Base-by-base conservation (phyloP, 495 filamentous ascomycete species). In the Delitschia confertaspora region DNA sequence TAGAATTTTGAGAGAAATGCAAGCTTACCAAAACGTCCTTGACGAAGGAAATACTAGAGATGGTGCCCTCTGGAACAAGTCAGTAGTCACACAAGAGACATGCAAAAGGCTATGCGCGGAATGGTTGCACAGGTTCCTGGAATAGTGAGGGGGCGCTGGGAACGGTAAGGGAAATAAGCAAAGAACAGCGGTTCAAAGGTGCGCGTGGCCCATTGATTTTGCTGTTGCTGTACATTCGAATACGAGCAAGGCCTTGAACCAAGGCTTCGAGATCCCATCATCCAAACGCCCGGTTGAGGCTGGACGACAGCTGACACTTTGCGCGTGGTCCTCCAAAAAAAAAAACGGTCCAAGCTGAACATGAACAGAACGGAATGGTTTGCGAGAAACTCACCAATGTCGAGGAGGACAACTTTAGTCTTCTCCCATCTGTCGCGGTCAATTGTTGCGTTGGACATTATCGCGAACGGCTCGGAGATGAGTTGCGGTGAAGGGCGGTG, bases 41-140 rank as follows among this genome's bases (percentile, higher is more conserved):
- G 62, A 83, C 79, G 60, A 83, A 83, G 55, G 74, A 76, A 53
- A 83, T 81, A 55, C 75, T 75, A 55, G 76, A 81, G 39, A 83
- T 73, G 18, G 79, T 83, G 47, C 79, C 79, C 67, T 83, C 79
- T 82, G 39, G 22, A n/a, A n/a, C n/a, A n/a, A n/a, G n/a, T n/a
- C n/a, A n/a, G n/a, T n/a, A n/a, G n/a, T n/a, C n/a, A n/a, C n/a
- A n/a, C n/a, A n/a, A n/a, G n/a, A n/a, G n/a, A n/a, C n/a, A 37
- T 38, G 19, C 37, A 10, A 19, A 20, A 30, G 11, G 27, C 29
- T 16, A 26, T 16, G 17, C 26, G 23, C 16, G 40, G 32, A 41
- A 42, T 29, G 21, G 19, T 31, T 18, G 30, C 26, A 33, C 20
- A 17, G 4, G 19, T 30, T 8, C 19, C 9, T 26, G 41, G 39